Percentiles rank a stretch among this genome's conserved stretches.
Conservation (phyloP, 495 filamentous ascomycete genomes). For the Bryoglossum gracile region DNA sequence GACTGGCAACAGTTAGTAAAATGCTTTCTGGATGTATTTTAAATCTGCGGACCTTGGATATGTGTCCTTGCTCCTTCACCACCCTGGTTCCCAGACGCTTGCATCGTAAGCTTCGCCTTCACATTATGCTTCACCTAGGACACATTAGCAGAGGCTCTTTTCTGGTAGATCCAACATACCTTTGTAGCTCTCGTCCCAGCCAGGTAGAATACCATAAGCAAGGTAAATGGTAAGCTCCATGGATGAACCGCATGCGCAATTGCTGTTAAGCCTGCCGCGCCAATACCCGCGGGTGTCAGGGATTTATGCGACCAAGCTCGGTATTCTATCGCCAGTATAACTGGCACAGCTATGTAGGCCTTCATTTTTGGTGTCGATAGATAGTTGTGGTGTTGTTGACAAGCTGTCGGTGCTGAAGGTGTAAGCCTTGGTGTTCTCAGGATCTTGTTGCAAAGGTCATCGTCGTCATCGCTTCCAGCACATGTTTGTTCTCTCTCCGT, state of each 20-base stretch:
- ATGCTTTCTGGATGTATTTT: too few species aligned
- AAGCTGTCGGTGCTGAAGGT: neutral
- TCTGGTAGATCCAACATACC: slow-evolving; percentile 32
- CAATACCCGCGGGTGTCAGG: slow-evolving; percentile 64
- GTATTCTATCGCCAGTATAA: slow-evolving; percentile 54
- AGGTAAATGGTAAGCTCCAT: slow-evolving; percentile 78
- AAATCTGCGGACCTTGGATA: slow-evolving; percentile 65
- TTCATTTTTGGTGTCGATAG: slow-evolving; percentile 47
- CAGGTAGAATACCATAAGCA: slow-evolving; percentile 81
- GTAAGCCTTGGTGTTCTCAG: neutral
- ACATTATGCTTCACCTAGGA: slow-evolving; percentile 73
- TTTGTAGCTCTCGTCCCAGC: slow-evolving; percentile 79
- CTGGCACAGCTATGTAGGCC: slow-evolving; percentile 59
- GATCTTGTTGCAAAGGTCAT: neutral
- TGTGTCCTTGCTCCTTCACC: slow-evolving; percentile 78
- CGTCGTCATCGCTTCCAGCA: neutral
- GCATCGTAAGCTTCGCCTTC: slow-evolving; percentile 74
- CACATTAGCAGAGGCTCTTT: slow-evolving; percentile 10
- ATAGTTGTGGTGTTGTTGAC: neutral
- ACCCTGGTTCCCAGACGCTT: slow-evolving; percentile 59
- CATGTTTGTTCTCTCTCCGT: too few species aligned
- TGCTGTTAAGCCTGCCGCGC: slow-evolving; percentile 64
- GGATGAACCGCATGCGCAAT: slow-evolving; percentile 78
- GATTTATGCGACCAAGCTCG: slow-evolving; percentile 67
- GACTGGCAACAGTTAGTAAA: too few species aligned